phyloP scores from a whole-genome alignment of 2,329 filamentous ascomycete species.

The Aureobasidium sp. region DNA sequence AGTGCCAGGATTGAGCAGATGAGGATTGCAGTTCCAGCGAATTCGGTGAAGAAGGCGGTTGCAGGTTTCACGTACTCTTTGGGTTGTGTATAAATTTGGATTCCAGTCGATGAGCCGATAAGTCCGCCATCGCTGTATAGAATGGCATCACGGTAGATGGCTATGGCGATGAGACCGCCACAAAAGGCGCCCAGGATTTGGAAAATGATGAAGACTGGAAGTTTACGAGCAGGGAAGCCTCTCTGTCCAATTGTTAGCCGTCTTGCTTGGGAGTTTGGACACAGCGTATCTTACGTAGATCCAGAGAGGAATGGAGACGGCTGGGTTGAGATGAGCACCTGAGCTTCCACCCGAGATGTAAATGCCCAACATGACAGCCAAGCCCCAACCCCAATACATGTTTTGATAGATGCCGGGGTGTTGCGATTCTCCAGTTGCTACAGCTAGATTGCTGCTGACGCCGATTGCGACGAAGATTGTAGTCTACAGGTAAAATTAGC shows the following conservation, averaged over 20 bases:
- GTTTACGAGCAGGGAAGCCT: slow-evolving; percentile 47
- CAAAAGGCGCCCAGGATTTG: slow-evolving; percentile 49
- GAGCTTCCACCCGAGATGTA: slow-evolving; percentile 39
- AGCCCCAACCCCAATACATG: slow-evolving; percentile 42
- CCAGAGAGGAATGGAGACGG: slow-evolving; percentile 36
- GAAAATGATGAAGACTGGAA: slow-evolving; percentile 45
- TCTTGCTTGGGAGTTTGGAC: background rate
- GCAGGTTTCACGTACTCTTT: slow-evolving; percentile 22
- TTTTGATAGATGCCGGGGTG: slow-evolving; percentile 20
- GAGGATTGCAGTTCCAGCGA: slow-evolving; percentile 29
- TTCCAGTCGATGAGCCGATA: slow-evolving; percentile 20
- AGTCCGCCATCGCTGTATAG: slow-evolving; percentile 34
- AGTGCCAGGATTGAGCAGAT: slow-evolving; percentile 36
- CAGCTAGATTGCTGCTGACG: slow-evolving; percentile 23
- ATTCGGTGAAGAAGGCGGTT: slow-evolving; percentile 44
- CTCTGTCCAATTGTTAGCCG: slow-evolving; percentile 23
- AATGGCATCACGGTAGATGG: slow-evolving; percentile 36
- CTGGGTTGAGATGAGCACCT: slow-evolving; percentile 44
- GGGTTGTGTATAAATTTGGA: slow-evolving; percentile 25
- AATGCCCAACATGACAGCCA: slow-evolving; percentile 46
- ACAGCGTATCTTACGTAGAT: slow-evolving; percentile 26
- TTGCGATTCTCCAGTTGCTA: slow-evolving; percentile 36
- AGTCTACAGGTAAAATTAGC: slow-evolving; percentile 25
- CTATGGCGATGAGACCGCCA: slow-evolving; percentile 42
- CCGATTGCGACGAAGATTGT: slow-evolving; percentile 25